Base-by-base conservation (phyloP, 192 early-diverging fungal species). In the Coemansia sp. region DNA sequence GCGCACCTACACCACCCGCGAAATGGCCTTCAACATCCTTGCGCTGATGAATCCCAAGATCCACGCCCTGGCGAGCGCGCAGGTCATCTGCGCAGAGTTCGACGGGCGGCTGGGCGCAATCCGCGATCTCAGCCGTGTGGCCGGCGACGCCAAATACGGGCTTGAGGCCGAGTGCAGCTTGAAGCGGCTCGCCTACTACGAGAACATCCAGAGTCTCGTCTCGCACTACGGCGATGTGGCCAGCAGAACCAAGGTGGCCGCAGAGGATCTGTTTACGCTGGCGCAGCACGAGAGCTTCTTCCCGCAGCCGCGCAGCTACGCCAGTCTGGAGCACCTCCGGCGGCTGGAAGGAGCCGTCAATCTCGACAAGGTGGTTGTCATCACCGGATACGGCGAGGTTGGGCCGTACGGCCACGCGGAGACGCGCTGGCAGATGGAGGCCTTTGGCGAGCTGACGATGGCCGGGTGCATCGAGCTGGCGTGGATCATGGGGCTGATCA, bases 401-500 rank as follows among this genome's bases (percentile, higher is more conserved):
- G 88, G 93, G 8, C 92, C 96, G 8, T 93, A 88, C 84, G 96
- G 96, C 68, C 90, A 92, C 54, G 84, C 90, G 15, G 86, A 94
- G 66, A 98, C 94, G 60, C 92, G 96, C 63, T 98, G 96, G 96
- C 94, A 98, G 75, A 93, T 98, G 87, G 96, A 98, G 81, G 88
- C 93, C 47, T 81, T 86, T 59, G 94, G 94, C 66, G 65, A 80
- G 66, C 51, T 80, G 15, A 63, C 77, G 1, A 41, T 66, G 2
- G 77, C 69, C 11, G 77, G 96, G 16, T 95, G 92, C 75, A 94
- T 98, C 69, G 96, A 98, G 79, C 90, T 98, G 89, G 94, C 96
- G 8, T 95, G 96, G 94, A 92, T 98, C 80, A 96, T 98, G 96
- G 94, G 94, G 48, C 90, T 90, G 65, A 94, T 98, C 83, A 92